Base-by-base conservation (phyloP, 2,329 filamentous ascomycete genomes). In the Ophiostoma angusticollis region DNA sequence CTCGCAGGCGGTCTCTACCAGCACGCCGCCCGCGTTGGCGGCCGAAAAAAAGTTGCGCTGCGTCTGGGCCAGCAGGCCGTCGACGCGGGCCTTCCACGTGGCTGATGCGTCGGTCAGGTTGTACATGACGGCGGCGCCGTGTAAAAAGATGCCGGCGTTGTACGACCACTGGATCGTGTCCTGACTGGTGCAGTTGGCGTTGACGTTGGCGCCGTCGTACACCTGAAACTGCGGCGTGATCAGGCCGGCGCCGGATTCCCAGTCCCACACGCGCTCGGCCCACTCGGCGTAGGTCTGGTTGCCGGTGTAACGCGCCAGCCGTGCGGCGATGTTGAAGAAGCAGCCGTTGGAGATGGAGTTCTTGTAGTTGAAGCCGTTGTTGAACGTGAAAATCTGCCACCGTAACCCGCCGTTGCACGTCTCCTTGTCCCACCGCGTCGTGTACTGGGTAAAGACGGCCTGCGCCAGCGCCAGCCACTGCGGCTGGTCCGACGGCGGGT, bases 331-430 rank as follows among this genome's bases (percentile, higher is more conserved):
- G 54, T 80, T 78, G 61, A 80, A 80, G 58, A 80, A 79, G 57
- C 74, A 77, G 6, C 76, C 76, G 59, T 80, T 80, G 33, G 74
- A 73, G 47, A 80, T 78, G 17, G 70, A 67, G 58, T 80, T 80
- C 52, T 80, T 79, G 62, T 79, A 79, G 56, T 72, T 64, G 59
- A 64, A 78, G 35, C 84, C 84, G 41, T 67, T 72, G 60, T 86
- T 86, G 61, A 78, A 83, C 11, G 73, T 67, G 61, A 80, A 87
- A 45, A 93, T 81, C 61, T 93, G 85, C 86, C 86, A 93, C 46
- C 80, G 74, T 47, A 93, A 59, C 9, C 85, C 85, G 35, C 85
- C 85, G 33, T 61, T 65, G 56, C 85, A 93, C 1, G 65, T 66
- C 0, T 59, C 51, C 3, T 59, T 61, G 49, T 91, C 78, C 80